These are phyloP conservation scores for Betula pendula DNA, from an alignment of 306 rosid species.

Conservation along the genomic window DNA sequence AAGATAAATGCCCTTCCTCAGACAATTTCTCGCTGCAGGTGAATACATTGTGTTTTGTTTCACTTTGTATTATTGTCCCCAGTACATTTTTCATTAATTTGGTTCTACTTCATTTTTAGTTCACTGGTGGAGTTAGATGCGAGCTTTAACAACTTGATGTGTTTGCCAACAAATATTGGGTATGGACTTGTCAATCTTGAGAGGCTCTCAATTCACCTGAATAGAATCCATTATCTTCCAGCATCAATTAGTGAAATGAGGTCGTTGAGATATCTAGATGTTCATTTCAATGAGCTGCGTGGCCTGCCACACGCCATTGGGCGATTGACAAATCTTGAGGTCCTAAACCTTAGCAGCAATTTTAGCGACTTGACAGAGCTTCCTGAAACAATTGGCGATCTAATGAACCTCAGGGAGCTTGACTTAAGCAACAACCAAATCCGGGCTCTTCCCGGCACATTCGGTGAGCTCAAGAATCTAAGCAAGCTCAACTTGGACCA, in stretches of 20 bases:
- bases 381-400: slow-evolving; percentile 50
- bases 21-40: slow-evolving; percentile 55
- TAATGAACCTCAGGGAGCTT: slow-evolving; percentile 46
- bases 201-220: slow-evolving; percentile 46
- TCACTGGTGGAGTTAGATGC: slow-evolving; percentile 50
- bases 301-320: slow-evolving; percentile 50
- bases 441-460: slow-evolving; percentile 45
- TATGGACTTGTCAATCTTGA: slow-evolving; percentile 46
- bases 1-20: slow-evolving; percentile 48
- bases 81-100: background rate
- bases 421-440: slow-evolving; percentile 58
- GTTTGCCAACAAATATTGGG: slow-evolving; percentile 49
- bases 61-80: background rate
- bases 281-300: slow-evolving; percentile 57
- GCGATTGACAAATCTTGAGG: slow-evolving; percentile 48
- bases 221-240: slow-evolving; percentile 51
- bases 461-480: slow-evolving; percentile 45
- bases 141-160: slow-evolving; percentile 49
- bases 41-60: background rate
- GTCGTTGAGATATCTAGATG: slow-evolving; percentile 54
- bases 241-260: slow-evolving; percentile 52
- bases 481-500: slow-evolving; percentile 49
- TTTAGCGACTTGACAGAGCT: slow-evolving; percentile 50
- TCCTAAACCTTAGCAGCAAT: slow-evolving; percentile 50
- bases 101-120: slow-evolving; percentile 25